Evolutionary conservation across 179 eudicot genomes (phyloP), one percentile per base, ranked within the genome.

Genomic region (Beta lomatogona): DNA sequence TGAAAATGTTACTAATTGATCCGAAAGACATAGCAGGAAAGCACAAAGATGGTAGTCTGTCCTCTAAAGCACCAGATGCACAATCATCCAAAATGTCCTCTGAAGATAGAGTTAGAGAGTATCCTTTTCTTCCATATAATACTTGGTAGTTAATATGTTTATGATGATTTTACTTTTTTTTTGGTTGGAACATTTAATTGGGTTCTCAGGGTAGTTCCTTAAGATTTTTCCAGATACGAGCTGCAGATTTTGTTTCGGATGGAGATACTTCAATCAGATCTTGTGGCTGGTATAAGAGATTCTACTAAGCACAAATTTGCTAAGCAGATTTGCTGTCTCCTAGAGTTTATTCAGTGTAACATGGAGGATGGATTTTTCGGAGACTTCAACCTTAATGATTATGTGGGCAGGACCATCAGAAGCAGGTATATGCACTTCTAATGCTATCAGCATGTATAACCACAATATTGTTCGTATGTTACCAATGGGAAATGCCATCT

Each of bases 311-410:
- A 86, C 82, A 93, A 89, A 81, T 82, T 95, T 81, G 87, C 91
- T 82, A 95, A 92, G 87, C 97, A 95, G 68, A 89, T 93, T 52
- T 93, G 97, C 86, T 86, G 87, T 50, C 82, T 93, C 73, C 82
- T 93, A 79, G 98, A 95, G 82, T 86, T 90, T 71, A 86, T 92
- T 63, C 98, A 95, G 72, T 95, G 88, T 78, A 90, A 91, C 80
- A 87, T 92, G 80, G 98, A 90, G 77, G 98, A 92, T 73, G 98
- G 98, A 55, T 87, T 93, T 86, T 94, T 92, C 78, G 97, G 98
- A 48, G 88, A 89, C 79, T 78, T 93, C 75, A 91, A 90, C 85
- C 90, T 93, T 31, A 90, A 85, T 84, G 92, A 91, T 82, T 95
- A 90, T 84, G 87, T 92, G 53, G 93, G 90, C 74, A 88, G 85